A percentile compares a stretch with the other conserved stretches of the same genome.
Conservation (phyloP, 2,329 filamentous ascomycete genomes). For the Cladosporium sphaerospermum region DNA sequence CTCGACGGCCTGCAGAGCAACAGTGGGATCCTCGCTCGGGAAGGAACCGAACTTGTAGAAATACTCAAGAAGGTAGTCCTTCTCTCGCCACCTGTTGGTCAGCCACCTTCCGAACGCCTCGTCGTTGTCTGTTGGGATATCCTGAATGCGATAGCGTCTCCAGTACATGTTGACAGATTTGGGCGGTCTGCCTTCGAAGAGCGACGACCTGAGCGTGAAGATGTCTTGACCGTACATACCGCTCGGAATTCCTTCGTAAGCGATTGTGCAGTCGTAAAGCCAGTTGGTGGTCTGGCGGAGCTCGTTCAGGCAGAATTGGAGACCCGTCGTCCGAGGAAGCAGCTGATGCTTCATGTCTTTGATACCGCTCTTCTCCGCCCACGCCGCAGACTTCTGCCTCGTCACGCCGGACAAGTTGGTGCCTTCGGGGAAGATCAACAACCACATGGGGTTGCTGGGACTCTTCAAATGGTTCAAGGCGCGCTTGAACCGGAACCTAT, state of each 20-base stretch:
- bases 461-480: slow-evolving; percentile 65
- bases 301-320: slow-evolving; percentile 72
- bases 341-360: slow-evolving; percentile 68
- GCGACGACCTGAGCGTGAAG: slow-evolving; percentile 80
- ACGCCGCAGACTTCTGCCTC: slow-evolving; percentile 62
- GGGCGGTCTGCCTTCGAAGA: slow-evolving; percentile 79
- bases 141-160: slow-evolving; percentile 72
- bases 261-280: slow-evolving; percentile 88
- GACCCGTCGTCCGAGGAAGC: slow-evolving; percentile 72
- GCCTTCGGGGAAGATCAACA: slow-evolving; percentile 80
- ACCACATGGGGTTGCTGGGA: slow-evolving; percentile 77
- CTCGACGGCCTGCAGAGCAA: slow-evolving; percentile 31
- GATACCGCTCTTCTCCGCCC: slow-evolving; percentile 70
- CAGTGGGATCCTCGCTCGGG: slow-evolving; percentile 54
- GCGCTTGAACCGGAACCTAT: slow-evolving; percentile 68
- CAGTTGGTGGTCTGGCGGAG: slow-evolving; percentile 70
- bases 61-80: slow-evolving; percentile 80
- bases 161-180: slow-evolving; percentile 97
- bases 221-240: slow-evolving; percentile 79
- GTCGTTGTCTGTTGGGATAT: slow-evolving; percentile 72
- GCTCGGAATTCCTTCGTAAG: slow-evolving; percentile 88
- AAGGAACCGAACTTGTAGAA: slow-evolving; percentile 71
- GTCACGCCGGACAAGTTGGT: slow-evolving; percentile 73
- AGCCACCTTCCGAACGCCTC: slow-evolving; percentile 80
- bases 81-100: slow-evolving; percentile 80